Conservation (phyloP, 768 basidiomycete species). For the Boletus tomentosulus region DNA sequence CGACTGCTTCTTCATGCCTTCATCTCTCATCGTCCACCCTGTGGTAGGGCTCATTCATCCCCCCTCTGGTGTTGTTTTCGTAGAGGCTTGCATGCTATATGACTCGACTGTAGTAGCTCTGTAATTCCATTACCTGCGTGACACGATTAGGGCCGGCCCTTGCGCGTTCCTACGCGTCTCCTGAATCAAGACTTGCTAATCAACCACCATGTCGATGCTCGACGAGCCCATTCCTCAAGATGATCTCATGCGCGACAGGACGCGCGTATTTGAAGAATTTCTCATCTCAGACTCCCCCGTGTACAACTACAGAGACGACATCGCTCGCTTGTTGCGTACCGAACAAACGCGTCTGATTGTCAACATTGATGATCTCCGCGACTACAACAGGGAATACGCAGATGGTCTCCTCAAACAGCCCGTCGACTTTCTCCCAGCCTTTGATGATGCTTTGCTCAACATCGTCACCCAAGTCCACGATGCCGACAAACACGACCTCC, state of each 20-base stretch:
- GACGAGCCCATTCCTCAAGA: conserved; percentile 60
- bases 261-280: conserved; percentile 80
- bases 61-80: too few relatives aligned
- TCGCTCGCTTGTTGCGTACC: conserved; percentile 74
- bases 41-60: too few relatives aligned
- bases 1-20: too few relatives aligned
- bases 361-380: conserved; percentile 94
- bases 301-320: conserved; percentile 83
- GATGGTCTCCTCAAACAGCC: conserved; percentile 90
- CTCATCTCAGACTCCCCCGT: conserved; percentile 61
- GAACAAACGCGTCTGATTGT: conserved; percentile 87
- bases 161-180: conserved; percentile 19
- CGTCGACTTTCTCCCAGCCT: conserved; percentile 79
- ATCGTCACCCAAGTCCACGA: conserved; percentile 75
- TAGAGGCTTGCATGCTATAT: too few relatives aligned
- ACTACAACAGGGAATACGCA: conserved; percentile 83
- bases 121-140: neutral
- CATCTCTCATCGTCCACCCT: too few relatives aligned
- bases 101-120: too few relatives aligned
- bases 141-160: conserved; percentile 32
- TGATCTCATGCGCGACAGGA: conserved; percentile 73
- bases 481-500: conserved; percentile 74
- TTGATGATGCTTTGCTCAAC: conserved; percentile 77
- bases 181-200: neutral
- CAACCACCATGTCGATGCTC: conserved; percentile 31